Evolutionary conservation across 2,329 filamentous ascomycete species (phyloP).

Genomic region (Aureobasidium vineae): DNA sequence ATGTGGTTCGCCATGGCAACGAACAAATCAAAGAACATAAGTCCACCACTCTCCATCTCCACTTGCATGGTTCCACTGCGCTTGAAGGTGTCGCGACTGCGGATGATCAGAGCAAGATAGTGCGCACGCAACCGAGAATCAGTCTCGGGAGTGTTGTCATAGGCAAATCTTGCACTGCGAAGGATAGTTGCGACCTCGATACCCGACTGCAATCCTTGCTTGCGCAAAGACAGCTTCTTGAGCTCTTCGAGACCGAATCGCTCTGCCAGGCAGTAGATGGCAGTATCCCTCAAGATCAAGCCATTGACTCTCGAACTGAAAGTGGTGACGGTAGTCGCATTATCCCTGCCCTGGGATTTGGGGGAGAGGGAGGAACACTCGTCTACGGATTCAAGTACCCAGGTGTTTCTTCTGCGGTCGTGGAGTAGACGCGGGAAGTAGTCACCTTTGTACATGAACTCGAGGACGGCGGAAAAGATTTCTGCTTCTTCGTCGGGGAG

Average conservation of each 20-base stretch:
- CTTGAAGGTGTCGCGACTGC: slow-evolving; percentile 97
- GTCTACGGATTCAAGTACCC: slow-evolving; percentile 69
- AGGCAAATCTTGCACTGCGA: slow-evolving; percentile 89
- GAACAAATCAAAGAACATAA: slow-evolving; percentile 97
- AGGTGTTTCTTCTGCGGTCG: slow-evolving; percentile 81
- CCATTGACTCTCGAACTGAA: slow-evolving; percentile 68
- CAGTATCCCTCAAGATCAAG: slow-evolving; percentile 84
- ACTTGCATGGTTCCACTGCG: slow-evolving; percentile 97
- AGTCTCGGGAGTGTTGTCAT: slow-evolving; percentile 89
- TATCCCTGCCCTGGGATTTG: slow-evolving; percentile 52
- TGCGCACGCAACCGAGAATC: slow-evolving; percentile 92
- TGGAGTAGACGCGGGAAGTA: slow-evolving; percentile 88
- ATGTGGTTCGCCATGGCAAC: slow-evolving; percentile 98
- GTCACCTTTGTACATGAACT: slow-evolving; percentile 96
- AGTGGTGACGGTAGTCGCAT: slow-evolving; percentile 69
- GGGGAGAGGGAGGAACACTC: slow-evolving; percentile 40
- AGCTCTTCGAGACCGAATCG: slow-evolving; percentile 89
- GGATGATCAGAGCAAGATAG: slow-evolving; percentile 95
- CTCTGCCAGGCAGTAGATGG: slow-evolving; percentile 90
- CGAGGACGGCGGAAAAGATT: slow-evolving; percentile 88
- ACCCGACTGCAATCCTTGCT: slow-evolving; percentile 90
- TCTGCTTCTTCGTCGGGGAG: slow-evolving; percentile 80
- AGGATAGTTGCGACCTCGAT: slow-evolving; percentile 91
- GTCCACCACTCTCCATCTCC: slow-evolving; percentile 93
- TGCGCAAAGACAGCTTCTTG: slow-evolving; percentile 85